Conservation (phyloP, 2,329 filamentous ascomycete genomes). For the Colletotrichum echinochloae region DNA sequence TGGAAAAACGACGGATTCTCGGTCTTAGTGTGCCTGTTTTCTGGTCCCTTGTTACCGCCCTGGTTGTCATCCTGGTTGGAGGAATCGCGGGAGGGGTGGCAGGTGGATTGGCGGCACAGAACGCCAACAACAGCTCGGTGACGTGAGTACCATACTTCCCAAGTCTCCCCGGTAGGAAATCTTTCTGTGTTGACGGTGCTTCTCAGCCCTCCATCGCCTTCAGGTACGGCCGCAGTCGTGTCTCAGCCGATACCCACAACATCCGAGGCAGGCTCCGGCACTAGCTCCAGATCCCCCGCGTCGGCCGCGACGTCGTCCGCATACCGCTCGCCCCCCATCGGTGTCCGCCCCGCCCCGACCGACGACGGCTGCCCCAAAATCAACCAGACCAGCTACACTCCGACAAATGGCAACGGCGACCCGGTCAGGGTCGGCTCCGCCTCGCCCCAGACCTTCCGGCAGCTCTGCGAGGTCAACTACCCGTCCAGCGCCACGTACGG, state of each 20-base stretch:
- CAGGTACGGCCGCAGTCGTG: neutral
- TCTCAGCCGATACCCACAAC: neutral
- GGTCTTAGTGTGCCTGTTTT: conserved; percentile 41
- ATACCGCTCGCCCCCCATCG: neutral
- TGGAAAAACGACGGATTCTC: conserved; percentile 28
- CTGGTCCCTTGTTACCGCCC: conserved; percentile 37
- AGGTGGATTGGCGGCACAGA: conserved; percentile 39
- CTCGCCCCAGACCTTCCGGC: conserved; percentile 33
- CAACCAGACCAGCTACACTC: conserved; percentile 40
- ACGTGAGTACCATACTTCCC: neutral
- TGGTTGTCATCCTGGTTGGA: conserved; percentile 40
- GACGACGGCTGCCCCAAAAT: conserved; percentile 42
- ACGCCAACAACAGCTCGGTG: conserved; percentile 9
- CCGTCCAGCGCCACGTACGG: conserved; percentile 32
- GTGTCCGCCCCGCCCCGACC: conserved; percentile 34
- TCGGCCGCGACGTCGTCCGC: neutral
- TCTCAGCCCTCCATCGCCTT: neutral
- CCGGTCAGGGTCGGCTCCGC: neutral
- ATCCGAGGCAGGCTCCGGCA: neutral
- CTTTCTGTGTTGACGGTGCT: no score
- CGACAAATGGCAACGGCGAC: conserved; percentile 29
- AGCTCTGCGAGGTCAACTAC: conserved; percentile 42
- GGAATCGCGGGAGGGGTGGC: conserved; percentile 42
- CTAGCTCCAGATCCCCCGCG: neutral
- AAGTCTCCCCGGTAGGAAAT: neutral